phyloP scores from a whole-genome alignment of 495 filamentous ascomycete species.

The Hypoxylon crocopeplum region DNA sequence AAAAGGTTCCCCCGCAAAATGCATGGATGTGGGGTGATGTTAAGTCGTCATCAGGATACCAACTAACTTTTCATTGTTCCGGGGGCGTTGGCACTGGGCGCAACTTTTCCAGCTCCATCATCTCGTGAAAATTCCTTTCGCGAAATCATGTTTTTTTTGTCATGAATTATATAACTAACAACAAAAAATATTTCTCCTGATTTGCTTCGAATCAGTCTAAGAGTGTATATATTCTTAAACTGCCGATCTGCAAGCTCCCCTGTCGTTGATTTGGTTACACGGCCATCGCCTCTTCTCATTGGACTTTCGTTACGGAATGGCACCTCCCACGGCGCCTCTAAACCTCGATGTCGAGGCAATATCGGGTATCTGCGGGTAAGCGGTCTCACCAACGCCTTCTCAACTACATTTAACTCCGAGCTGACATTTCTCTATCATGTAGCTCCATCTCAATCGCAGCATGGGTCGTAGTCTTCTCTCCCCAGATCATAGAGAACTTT shows the following conservation, averaged over 20 bases:
- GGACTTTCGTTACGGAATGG: slow-evolving; percentile 57
- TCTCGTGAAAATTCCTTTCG: slow-evolving; percentile 27
- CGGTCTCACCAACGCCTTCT: not conserved
- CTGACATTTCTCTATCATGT: slow-evolving; percentile 6
- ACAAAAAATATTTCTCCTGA: no score
- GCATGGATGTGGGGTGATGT: slow-evolving; percentile 21
- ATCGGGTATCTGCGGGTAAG: slow-evolving; percentile 86
- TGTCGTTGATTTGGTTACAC: slow-evolving; percentile 10
- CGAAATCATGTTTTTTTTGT: slow-evolving; percentile 11
- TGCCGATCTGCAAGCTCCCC: slow-evolving; percentile 3
- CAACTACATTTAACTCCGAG: not conserved
- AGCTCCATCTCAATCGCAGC: slow-evolving; percentile 95
- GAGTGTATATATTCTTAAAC: no score
- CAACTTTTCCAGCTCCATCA: slow-evolving; percentile 22
- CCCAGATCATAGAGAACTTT: slow-evolving; percentile 96
- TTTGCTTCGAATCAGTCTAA: no score
- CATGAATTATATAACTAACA: not conserved
- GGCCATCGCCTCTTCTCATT: not conserved
- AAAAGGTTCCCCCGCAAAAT: slow-evolving; percentile 23
- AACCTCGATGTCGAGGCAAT: slow-evolving; percentile 84
- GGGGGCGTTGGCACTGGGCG: slow-evolving; percentile 10
- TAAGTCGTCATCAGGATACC: slow-evolving; percentile 20
- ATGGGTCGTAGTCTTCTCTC: slow-evolving; percentile 97
- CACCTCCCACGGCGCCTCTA: slow-evolving; percentile 68
- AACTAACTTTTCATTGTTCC: slow-evolving; percentile 16